phyloP scores from a whole-genome alignment of 2,329 filamentous ascomycete genomes.

The Chrysoporthe austroafricana region DNA sequence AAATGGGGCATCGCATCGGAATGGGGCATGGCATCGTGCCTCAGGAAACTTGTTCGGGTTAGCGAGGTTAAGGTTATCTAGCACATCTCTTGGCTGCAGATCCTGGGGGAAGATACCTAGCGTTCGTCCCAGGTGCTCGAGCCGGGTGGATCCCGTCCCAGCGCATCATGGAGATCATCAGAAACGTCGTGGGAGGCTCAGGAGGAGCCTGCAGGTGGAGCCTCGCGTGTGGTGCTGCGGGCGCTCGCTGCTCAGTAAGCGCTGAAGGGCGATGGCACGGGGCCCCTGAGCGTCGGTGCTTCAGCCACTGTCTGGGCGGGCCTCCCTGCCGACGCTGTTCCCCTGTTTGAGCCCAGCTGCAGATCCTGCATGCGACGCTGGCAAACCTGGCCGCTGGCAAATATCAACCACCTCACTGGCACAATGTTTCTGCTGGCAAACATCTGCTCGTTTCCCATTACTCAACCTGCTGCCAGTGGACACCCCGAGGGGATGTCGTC shows the following conservation, averaged over 20 bases:
- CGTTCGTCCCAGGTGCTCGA: background rate
- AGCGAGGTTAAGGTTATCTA: constrained; percentile 1
- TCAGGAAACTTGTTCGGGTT: background rate
- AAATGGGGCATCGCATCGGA: background rate
- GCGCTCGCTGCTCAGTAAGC: background rate
- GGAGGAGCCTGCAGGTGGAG: background rate
- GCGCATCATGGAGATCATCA: background rate
- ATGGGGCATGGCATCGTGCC: background rate
- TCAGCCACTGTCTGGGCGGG: constrained; percentile 4
- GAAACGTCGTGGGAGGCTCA: constrained; percentile 4
- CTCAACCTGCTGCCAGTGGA: background rate
- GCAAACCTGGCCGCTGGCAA: background rate
- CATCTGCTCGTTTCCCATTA: background rate
- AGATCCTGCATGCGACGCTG: background rate
- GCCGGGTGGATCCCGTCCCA: background rate
- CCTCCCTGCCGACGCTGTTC: background rate
- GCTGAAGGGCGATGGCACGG: background rate
- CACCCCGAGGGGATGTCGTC: background rate
- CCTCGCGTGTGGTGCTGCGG: background rate
- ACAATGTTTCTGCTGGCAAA: constrained; percentile 6
- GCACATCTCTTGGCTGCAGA: constrained; percentile 5
- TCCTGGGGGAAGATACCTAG: background rate
- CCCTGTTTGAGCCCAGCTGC: constrained; percentile 6
- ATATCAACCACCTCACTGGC: constrained; percentile 9
- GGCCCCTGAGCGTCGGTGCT: background rate